Conservation (phyloP, 495 filamentous ascomycete species). For the Xeromyces bisporus region DNA sequence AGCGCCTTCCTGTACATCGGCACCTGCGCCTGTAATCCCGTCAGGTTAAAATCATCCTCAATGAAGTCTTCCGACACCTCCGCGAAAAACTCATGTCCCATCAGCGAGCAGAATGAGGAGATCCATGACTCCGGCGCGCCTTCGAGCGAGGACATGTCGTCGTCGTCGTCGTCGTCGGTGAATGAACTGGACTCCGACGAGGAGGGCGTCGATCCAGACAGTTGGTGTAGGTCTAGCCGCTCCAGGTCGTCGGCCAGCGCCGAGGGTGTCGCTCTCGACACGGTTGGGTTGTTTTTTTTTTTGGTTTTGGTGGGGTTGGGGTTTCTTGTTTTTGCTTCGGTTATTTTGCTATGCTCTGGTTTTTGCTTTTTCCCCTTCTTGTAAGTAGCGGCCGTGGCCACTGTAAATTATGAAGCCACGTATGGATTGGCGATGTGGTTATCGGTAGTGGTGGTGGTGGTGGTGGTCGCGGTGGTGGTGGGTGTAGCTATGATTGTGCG, state of each 20-base stretch:
- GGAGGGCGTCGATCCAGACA: conserved; percentile 32
- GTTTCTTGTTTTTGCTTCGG: too few relatives aligned
- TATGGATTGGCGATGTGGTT: too few relatives aligned
- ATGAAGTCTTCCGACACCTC: conserved; percentile 98
- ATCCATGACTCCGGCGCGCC: conserved; percentile 91
- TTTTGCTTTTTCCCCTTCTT: too few relatives aligned
- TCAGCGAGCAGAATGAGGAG: conserved; percentile 81
- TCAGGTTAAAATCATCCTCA: conserved; percentile 98
- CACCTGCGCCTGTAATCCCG: conserved; percentile 83
- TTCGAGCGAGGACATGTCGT: conserved; percentile 55
- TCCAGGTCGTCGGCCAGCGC: conserved; percentile 35
- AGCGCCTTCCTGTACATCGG: conserved; percentile 97
- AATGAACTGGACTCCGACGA: conserved; percentile 31
- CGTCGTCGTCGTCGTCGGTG: too few relatives aligned
- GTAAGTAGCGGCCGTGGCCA: too few relatives aligned
- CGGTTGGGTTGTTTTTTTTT: too few relatives aligned
- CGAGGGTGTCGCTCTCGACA: conserved; percentile 35
- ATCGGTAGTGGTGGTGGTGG: too few relatives aligned
- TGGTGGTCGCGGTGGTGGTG: too few relatives aligned
- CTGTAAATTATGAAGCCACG: too few relatives aligned
- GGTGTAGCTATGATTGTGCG: too few relatives aligned
- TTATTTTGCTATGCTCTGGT: too few relatives aligned
- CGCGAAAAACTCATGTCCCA: conserved; percentile 97
- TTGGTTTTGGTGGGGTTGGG: too few relatives aligned
- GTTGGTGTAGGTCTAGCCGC: conserved; percentile 35